phyloP scores from a whole-genome alignment of 345 rosid species.

The Fremontodendron californicum region DNA sequence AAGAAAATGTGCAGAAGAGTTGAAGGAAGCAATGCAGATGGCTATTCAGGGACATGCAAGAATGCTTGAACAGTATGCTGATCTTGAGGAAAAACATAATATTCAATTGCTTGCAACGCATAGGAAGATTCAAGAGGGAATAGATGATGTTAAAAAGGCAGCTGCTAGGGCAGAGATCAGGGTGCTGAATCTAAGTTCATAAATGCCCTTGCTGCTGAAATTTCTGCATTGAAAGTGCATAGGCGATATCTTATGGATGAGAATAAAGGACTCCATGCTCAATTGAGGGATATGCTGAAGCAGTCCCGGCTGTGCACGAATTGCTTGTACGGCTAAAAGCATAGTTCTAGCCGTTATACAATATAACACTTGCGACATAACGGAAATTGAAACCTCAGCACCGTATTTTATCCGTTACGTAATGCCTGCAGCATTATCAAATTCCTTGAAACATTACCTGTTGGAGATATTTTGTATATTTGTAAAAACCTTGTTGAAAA shows the following conservation, averaged over 20 bases:
- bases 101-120: constrained; percentile 85
- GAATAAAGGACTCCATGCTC: constrained; percentile 78
- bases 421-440: no score
- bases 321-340: no score
- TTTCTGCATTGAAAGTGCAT: constrained; percentile 77
- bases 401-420: no score
- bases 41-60: constrained; percentile 97
- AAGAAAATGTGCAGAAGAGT: constrained; percentile 76
- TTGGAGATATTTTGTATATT: no score
- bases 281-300: constrained; percentile 86
- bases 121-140: constrained; percentile 80
- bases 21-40: constrained; percentile 86
- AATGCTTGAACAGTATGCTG: constrained; percentile 96
- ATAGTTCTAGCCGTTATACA: no score
- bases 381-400: no score
- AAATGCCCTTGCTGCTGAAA: constrained; percentile 86
- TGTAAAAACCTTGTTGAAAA: no score
- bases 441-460: no score
- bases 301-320: constrained; percentile 94
- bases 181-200: constrained; percentile 94
- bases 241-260: constrained; percentile 78
- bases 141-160: constrained; percentile 90
- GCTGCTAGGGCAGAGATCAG: constrained; percentile 87
- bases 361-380: no score
- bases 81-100: constrained; percentile 91